A percentile compares a stretch with the other conserved stretches of the same genome.
Evolutionary conservation across 1,139 yeast genomes (phyloP).

Genomic region (Candida glucosophila): DNA sequence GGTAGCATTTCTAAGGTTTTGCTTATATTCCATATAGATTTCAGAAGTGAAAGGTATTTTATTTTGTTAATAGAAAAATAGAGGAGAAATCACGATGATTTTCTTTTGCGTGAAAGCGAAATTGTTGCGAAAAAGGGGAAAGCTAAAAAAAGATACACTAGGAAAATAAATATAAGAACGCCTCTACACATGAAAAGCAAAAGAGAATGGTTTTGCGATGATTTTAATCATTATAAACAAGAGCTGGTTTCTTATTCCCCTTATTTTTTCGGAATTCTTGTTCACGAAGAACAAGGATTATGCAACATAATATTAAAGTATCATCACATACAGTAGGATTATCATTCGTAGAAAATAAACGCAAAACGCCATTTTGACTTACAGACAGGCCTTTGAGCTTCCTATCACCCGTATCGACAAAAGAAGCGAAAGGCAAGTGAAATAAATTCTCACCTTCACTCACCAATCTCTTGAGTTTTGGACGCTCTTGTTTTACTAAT

Average conservation of each 20-base stretch:
- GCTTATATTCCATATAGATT: no score
- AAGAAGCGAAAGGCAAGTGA: constrained; percentile 24
- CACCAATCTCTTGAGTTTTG: constrained; percentile 6
- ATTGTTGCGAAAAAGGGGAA: no score
- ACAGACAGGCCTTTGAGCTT: constrained; percentile 15
- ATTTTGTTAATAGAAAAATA: no score
- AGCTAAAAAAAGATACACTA: no score
- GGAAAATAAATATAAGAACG: no score
- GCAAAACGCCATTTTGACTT: constrained; percentile 21
- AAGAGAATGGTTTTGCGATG: no score
- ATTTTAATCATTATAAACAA: constrained; percentile 1
- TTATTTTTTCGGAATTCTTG: constrained; percentile 31
- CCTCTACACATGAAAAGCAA: no score
- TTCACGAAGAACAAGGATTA: constrained; percentile 27
- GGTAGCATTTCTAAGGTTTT: no score
- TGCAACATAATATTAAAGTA: constrained; percentile 19
- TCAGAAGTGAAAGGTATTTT: no score
- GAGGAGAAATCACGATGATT: no score
- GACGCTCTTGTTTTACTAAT: constrained; percentile 9
- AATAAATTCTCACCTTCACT: constrained; percentile 11
- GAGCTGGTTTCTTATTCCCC: constrained; percentile 21
- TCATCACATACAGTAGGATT: constrained; percentile 11
- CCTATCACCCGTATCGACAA: constrained; percentile 19
- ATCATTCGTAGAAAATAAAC: constrained; percentile 16
- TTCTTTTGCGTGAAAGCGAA: no score